Percentiles rank a stretch among this genome's conserved stretches.
Conservation (phyloP, 768 basidiomycete species). For the Macrolepiota dolichaula region DNA sequence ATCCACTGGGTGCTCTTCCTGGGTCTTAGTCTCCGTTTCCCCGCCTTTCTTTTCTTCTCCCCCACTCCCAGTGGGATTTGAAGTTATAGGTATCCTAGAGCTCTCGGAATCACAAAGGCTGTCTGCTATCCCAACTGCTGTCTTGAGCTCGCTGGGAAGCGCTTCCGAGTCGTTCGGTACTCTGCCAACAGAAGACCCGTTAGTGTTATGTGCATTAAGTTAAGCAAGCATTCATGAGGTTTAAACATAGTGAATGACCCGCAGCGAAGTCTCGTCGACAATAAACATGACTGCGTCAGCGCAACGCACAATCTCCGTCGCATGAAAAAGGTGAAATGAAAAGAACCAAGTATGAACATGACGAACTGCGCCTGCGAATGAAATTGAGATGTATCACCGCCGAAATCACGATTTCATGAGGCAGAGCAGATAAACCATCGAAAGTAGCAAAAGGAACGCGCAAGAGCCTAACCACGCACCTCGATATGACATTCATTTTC, state of each 20-base stretch:
- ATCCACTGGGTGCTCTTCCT: conserved; percentile 16
- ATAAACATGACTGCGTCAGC: neutral
- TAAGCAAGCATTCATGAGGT: neutral
- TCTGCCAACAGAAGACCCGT: conserved; percentile 28
- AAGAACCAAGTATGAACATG: neutral
- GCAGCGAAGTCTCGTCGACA: neutral
- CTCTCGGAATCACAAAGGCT: conserved; percentile 46
- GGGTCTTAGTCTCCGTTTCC: conserved; percentile 15
- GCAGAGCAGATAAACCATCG: conserved; percentile 10
- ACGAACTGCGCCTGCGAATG: neutral
- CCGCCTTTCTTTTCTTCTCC: conserved; percentile 18
- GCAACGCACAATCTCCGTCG: conserved; percentile 5
- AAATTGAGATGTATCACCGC: conserved; percentile 7
- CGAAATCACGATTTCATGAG: conserved; percentile 11
- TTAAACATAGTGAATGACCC: neutral
- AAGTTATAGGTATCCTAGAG: conserved; percentile 2
- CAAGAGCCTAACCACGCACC: conserved; percentile 40
- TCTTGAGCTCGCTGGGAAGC: conserved; percentile 57
- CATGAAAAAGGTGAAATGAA: neutral
- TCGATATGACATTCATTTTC: conserved; percentile 64
- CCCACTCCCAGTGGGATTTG: conserved; percentile 12
- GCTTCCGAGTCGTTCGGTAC: conserved; percentile 53
- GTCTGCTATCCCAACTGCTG: conserved; percentile 58
- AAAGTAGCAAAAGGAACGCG: conserved; percentile 11
- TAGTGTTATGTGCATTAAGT: conserved; percentile 5